Evolutionary conservation across 305 asterid species (phyloP).

Genomic region (Fraxinus latifolia): DNA sequence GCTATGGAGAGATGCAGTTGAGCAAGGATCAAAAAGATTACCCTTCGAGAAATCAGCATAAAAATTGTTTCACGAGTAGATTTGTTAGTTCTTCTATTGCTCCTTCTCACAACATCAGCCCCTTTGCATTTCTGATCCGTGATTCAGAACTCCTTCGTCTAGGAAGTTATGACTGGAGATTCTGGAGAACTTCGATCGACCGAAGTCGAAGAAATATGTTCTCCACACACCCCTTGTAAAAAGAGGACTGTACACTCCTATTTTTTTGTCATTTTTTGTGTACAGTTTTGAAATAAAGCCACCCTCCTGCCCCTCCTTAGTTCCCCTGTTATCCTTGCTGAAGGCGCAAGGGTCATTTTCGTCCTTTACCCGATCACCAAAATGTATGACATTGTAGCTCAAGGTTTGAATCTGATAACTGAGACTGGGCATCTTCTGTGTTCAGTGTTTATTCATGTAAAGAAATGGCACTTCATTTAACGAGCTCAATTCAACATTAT

Average conservation of each 20-base stretch:
- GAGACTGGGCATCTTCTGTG: background rate
- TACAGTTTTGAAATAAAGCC: conserved; percentile 39
- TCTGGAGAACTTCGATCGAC: conserved; percentile 11
- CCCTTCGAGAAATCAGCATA: conserved; percentile 43
- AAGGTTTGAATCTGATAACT: background rate
- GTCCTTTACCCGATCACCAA: background rate
- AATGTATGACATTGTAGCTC: background rate
- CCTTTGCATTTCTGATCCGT: background rate
- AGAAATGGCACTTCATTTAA: background rate
- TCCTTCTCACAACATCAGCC: conserved; percentile 23
- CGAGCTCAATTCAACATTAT: background rate
- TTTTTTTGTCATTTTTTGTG: conserved; percentile 28
- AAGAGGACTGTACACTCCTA: conserved; percentile 36
- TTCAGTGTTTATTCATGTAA: background rate
- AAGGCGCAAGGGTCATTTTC: background rate
- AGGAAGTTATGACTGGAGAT: conserved; percentile 19
- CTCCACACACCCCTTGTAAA: conserved; percentile 24
- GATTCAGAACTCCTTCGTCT: background rate
- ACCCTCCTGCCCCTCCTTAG: background rate
- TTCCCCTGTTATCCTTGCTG: background rate
- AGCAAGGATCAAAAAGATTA: conserved; percentile 43
- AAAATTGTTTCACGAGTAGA: background rate
- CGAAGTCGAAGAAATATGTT: conserved; percentile 21
- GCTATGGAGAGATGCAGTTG: conserved; percentile 78
- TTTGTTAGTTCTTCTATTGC: conserved; percentile 16